Evolutionary conservation across 2,329 filamentous ascomycete species (phyloP).

Genomic region (Botrytis pseudocinerea): DNA sequence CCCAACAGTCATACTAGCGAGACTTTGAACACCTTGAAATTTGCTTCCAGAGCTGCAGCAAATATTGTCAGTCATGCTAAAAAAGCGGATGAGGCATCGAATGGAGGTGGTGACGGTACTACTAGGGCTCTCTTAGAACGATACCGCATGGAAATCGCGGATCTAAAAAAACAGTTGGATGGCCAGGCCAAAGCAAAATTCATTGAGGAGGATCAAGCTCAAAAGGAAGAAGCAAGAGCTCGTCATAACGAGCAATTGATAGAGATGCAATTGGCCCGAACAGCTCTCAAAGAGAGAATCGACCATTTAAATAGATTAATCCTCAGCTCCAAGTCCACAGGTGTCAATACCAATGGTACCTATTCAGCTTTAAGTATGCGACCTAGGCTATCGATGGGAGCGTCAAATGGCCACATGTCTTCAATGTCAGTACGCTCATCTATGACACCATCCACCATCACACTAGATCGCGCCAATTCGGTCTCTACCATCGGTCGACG

Average conservation of each 20-base stretch:
- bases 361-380: constrained; percentile 68
- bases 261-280: constrained; percentile 96
- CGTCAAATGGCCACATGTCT: constrained; percentile 47
- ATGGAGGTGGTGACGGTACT: constrained; percentile 77
- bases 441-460: constrained; percentile 60
- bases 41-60: constrained; percentile 94
- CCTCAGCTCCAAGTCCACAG: constrained; percentile 90
- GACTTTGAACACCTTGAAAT: constrained; percentile 94
- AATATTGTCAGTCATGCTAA: constrained; percentile 97
- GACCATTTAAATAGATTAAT: constrained; percentile 95
- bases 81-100: constrained; percentile 81
- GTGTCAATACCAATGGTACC: constrained; percentile 79
- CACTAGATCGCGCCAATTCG: constrained; percentile 64
- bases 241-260: constrained; percentile 96
- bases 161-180: constrained; percentile 78
- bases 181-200: constrained; percentile 71
- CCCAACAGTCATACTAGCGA: constrained; percentile 78
- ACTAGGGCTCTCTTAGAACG: constrained; percentile 86
- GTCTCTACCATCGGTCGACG: constrained; percentile 39
- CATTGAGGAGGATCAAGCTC: constrained; percentile 68
- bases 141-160: constrained; percentile 79
- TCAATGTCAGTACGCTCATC: constrained; percentile 66
- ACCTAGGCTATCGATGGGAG: constrained; percentile 55
- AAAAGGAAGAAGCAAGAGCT: constrained; percentile 77
- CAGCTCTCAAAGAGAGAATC: constrained; percentile 93